These are phyloP conservation scores for Phytophthora uliginosa DNA, from an alignment of 352 stramenopile genomes.

Conservation along the genomic window DNA sequence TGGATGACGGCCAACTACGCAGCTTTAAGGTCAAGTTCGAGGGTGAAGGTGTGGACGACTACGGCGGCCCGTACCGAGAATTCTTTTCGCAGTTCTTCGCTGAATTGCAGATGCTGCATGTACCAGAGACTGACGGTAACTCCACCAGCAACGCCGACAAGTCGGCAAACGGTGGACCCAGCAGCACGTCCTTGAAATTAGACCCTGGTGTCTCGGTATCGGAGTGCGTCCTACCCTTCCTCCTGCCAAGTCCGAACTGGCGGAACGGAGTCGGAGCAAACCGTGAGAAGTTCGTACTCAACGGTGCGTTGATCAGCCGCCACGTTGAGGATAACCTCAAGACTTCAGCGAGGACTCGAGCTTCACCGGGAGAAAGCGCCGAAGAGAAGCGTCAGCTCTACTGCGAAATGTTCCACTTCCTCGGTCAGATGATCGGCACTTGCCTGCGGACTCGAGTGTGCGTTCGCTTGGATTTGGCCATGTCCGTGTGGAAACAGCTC, in stretches of 20 bases:
- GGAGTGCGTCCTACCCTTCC: conserved; percentile 82
- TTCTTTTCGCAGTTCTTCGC: conserved; percentile 93
- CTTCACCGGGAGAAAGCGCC: conserved; percentile 36
- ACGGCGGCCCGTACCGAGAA: conserved; percentile 95
- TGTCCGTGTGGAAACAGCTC: conserved; percentile 81
- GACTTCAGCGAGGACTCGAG: neutral
- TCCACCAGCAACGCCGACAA: conserved; percentile 2
- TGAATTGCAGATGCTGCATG: conserved; percentile 64
- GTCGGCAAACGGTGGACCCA: conserved; percentile 19
- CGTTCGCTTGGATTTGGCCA: conserved; percentile 76
- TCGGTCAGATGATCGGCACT: conserved; percentile 92
- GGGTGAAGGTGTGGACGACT: conserved; percentile 95
- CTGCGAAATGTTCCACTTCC: conserved; percentile 90
- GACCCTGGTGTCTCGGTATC: conserved; percentile 28
- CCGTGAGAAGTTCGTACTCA: conserved; percentile 90
- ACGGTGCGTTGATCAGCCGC: conserved; percentile 43
- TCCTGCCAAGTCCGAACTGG: conserved; percentile 92
- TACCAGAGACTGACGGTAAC: conserved; percentile 13
- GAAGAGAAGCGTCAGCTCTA: conserved; percentile 72
- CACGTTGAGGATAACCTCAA: neutral
- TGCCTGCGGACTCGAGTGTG: conserved; percentile 87
- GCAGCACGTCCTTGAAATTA: conserved; percentile 30
- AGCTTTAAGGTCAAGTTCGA: conserved; percentile 97
- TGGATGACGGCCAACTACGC: conserved; percentile 93
- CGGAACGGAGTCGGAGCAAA: conserved; percentile 80